A percentile compares a stretch with the other conserved stretches of the same genome.
These are phyloP conservation scores for Moniliella sp. DNA, from an alignment of 1,284 basidiomycete species.

Conservation along the genomic window DNA sequence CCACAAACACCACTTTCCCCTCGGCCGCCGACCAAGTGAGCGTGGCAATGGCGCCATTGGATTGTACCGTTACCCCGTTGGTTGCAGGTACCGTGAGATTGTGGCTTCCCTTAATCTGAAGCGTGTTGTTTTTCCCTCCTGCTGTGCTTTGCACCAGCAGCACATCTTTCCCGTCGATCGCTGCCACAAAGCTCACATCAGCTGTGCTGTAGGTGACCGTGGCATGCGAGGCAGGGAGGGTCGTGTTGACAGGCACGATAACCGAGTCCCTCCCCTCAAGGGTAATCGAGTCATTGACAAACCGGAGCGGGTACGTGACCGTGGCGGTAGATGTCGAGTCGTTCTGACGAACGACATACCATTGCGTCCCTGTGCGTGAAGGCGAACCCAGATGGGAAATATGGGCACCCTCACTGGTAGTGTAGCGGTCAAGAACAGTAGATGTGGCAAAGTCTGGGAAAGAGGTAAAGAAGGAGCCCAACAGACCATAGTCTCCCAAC, in stretches of 20 bases:
- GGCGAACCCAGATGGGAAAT: no score
- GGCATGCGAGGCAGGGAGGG: no score
- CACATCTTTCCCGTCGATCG: constrained; percentile 39
- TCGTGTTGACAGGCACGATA: constrained; percentile 40
- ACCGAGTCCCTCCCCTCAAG: constrained; percentile 8
- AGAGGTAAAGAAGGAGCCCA: constrained; percentile 7
- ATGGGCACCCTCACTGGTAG: constrained; percentile 3
- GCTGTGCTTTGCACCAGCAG: constrained; percentile 40
- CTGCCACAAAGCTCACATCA: constrained; percentile 39
- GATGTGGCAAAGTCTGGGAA: constrained; percentile 14
- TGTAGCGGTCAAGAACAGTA: neutral
- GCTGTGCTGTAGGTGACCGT: constrained; percentile 40
- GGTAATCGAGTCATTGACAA: neutral
- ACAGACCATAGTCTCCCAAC: constrained; percentile 12
- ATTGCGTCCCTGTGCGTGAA: constrained; percentile 35
- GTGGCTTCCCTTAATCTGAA: no score
- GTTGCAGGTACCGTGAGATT: no score
- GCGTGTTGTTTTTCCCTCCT: no score
- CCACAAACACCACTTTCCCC: no score
- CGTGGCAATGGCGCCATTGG: no score
- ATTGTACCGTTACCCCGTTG: no score
- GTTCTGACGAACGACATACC: constrained; percentile 49
- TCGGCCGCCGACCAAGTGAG: no score
- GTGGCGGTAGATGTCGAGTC: constrained; percentile 13
- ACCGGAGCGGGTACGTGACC: constrained; percentile 8